A percentile compares a stretch with the other conserved stretches of the same genome.
These are phyloP conservation scores for Lecanosticta acicola DNA, from an alignment of 2,329 filamentous ascomycete genomes.

Conservation along the genomic window DNA sequence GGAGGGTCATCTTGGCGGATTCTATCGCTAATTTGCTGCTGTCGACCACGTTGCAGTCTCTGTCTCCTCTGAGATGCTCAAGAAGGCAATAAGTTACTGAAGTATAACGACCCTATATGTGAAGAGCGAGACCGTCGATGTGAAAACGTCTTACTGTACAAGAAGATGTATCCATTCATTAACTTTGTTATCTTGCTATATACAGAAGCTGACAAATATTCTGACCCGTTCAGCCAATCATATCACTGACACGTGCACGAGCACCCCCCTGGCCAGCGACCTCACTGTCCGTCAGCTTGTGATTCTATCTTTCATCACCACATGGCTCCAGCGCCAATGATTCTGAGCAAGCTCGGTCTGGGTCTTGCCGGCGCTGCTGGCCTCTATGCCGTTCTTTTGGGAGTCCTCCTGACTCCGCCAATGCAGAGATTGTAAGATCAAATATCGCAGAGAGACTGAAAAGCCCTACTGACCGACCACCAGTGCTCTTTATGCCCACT, in stretches of 20 bases:
- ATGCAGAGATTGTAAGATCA: conserved; percentile 72
- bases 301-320: background rate
- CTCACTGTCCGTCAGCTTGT: background rate
- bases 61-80: too few relatives aligned
- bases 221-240: background rate
- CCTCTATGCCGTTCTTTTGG: conserved; percentile 27
- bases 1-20: too few relatives aligned
- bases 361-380: conserved; percentile 19
- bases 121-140: too few relatives aligned
- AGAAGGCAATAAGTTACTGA: too few relatives aligned
- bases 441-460: background rate
- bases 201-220: background rate
- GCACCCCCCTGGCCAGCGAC: background rate
- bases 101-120: too few relatives aligned
- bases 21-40: too few relatives aligned
- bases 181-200: background rate
- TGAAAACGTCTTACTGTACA: too few relatives aligned
- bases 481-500: conserved; percentile 79
- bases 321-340: conserved; percentile 7
- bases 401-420: conserved; percentile 52
- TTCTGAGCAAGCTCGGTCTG: conserved; percentile 13
- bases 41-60: too few relatives aligned
- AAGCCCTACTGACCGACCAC: conserved; percentile 2
- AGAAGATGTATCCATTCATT: background rate
- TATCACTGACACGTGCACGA: background rate